A percentile compares a stretch with the other conserved stretches of the same genome.
phyloP scores from a whole-genome alignment of 1,284 basidiomycete species.

The Sphagnurus paluster region DNA sequence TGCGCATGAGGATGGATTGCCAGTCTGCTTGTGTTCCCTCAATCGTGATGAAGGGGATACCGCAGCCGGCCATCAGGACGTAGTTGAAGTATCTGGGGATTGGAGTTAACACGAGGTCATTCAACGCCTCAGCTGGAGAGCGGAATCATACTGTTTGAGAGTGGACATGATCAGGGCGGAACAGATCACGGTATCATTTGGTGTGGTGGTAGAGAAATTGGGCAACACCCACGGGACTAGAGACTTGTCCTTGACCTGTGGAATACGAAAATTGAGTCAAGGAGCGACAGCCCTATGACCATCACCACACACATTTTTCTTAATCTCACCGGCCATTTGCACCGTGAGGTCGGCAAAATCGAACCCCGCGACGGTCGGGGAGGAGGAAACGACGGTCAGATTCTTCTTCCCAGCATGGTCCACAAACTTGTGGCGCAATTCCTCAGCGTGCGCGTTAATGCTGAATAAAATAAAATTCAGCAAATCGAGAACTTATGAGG shows the following conservation, averaged over 20 bases:
- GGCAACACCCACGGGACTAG: conserved; percentile 36
- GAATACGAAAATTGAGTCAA: too few relatives aligned
- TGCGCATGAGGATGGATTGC: conserved; percentile 15
- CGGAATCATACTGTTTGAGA: conserved; percentile 33
- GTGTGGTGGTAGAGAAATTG: conserved; percentile 42
- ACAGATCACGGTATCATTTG: conserved; percentile 32
- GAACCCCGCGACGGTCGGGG: conserved; percentile 20
- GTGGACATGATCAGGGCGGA: conserved; percentile 40
- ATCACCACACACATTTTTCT: conserved; percentile 23
- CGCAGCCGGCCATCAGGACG: conserved; percentile 29
- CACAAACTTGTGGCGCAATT: conserved; percentile 36
- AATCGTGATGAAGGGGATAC: conserved; percentile 44
- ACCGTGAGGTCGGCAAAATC: conserved; percentile 29
- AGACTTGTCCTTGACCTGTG: conserved; percentile 10
- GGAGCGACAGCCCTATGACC: too few relatives aligned
- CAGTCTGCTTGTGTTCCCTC: conserved; percentile 32
- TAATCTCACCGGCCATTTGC: conserved; percentile 31
- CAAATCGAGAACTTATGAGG: background rate
- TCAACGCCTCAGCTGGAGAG: background rate
- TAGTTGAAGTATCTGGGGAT: conserved; percentile 26
- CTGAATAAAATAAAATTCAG: background rate
- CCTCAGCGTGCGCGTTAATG: conserved; percentile 35
- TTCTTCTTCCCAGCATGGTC: conserved; percentile 31
- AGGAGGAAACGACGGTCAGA: conserved; percentile 25
- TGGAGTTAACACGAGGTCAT: too few relatives aligned